Conservation (phyloP, 176 grass and related monocot species). For the Oryza rufipogon region DNA sequence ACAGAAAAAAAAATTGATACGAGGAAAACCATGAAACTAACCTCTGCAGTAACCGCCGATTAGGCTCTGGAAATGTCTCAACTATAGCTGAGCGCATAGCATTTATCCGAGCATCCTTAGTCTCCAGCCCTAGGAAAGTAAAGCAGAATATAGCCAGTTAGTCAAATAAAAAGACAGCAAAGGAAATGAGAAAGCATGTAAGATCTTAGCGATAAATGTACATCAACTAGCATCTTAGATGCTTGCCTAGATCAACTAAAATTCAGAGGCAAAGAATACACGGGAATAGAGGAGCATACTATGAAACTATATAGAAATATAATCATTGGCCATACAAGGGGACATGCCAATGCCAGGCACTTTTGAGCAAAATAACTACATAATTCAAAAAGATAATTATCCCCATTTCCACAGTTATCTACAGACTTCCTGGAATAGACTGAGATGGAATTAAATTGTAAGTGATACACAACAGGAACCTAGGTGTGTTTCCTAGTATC, state of each 20-base stretch:
- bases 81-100: slow-evolving; percentile 88
- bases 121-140: slow-evolving; percentile 72
- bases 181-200: background rate
- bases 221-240: slow-evolving; percentile 10
- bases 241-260: background rate
- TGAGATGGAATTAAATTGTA: background rate
- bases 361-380: slow-evolving; percentile 32
- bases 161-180: slow-evolving; percentile 18
- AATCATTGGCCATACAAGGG: background rate
- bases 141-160: slow-evolving; percentile 39
- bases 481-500: background rate
- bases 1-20: background rate
- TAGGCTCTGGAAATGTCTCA: slow-evolving; percentile 99
- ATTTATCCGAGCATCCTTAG: slow-evolving; percentile 77
- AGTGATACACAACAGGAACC: background rate
- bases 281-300: background rate
- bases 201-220: slow-evolving; percentile 7
- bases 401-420: background rate
- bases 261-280: background rate
- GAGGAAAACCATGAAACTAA: slow-evolving; percentile 40
- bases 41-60: slow-evolving; percentile 87
- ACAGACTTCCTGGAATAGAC: background rate
- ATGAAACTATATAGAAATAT: slow-evolving; percentile 3
- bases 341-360: slow-evolving; percentile 11
- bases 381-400: slow-evolving; percentile 3